A percentile compares a stretch with the other conserved stretches of the same genome.
Evolutionary conservation across 768 basidiomycete species (phyloP).

Genomic region (Auricularia sp.): DNA sequence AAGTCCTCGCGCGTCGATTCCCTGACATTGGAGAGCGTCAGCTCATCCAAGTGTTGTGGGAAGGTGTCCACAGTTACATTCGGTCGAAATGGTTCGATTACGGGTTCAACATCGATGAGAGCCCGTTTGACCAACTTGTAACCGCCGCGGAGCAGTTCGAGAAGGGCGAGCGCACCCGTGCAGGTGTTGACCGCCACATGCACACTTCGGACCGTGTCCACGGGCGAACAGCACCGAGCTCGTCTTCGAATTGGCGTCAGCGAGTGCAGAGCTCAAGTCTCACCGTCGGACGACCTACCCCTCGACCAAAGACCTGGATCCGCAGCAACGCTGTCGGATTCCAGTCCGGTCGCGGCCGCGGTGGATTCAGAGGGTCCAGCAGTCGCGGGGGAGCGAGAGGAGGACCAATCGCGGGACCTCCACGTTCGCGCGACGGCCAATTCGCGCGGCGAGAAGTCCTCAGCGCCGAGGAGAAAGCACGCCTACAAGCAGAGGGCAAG

Average conservation of each 20-base stretch:
- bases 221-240: neutral
- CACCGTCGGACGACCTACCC: neutral
- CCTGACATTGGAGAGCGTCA: conserved; percentile 20
- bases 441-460: neutral
- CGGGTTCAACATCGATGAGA: conserved; percentile 18
- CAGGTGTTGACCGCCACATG: neutral
- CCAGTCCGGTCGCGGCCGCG: neutral
- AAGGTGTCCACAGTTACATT: conserved; percentile 17
- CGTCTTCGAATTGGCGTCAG: neutral
- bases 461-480: neutral
- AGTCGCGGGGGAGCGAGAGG: neutral
- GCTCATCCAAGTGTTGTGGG: conserved; percentile 25
- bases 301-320: neutral
- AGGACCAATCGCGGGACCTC: neutral
- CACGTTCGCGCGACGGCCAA: neutral
- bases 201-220: neutral
- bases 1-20: conserved; percentile 24
- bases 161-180: conserved; percentile 13
- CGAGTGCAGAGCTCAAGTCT: neutral
- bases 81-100: conserved; percentile 22
- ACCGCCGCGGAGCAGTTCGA: conserved; percentile 23
- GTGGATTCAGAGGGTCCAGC: neutral
- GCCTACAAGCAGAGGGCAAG: conserved; percentile 8
- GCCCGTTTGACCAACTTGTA: conserved; percentile 17
- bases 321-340: neutral